phyloP scores from a whole-genome alignment of 192 early-diverging fungal species.

The Coemansia pectinata region DNA sequence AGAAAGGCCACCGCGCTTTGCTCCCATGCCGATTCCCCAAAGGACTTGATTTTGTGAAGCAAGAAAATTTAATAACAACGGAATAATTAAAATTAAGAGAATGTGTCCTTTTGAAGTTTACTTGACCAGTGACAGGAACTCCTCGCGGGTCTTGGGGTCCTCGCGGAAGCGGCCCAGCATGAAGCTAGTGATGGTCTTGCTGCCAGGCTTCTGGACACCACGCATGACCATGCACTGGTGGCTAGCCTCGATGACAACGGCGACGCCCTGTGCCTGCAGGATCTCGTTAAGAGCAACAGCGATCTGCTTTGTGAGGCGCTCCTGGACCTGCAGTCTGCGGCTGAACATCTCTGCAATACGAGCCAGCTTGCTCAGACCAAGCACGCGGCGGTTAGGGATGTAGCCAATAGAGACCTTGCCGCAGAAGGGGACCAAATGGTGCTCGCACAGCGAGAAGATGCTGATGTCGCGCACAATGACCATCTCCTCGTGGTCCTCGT shows the following conservation, averaged over 20 bases:
- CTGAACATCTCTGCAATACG: slow-evolving; percentile 99
- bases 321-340: slow-evolving; percentile 94
- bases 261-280: slow-evolving; percentile 93
- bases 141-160: slow-evolving; percentile 91
- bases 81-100: background rate
- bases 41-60: background rate
- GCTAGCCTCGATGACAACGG: slow-evolving; percentile 94
- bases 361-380: slow-evolving; percentile 96
- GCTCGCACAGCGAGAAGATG: slow-evolving; percentile 96
- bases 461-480: slow-evolving; percentile 98
- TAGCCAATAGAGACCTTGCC: slow-evolving; percentile 98
- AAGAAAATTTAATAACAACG: background rate
- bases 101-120: background rate
- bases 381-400: slow-evolving; percentile 91
- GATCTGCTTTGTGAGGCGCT: slow-evolving; percentile 97
- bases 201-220: slow-evolving; percentile 97
- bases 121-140: slow-evolving; percentile 85
- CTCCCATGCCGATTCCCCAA: background rate
- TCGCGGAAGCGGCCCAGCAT: slow-evolving; percentile 95
- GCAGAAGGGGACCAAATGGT: slow-evolving; percentile 97
- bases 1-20: background rate
- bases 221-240: slow-evolving; percentile 99
- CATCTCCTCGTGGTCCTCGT: slow-evolving; percentile 99
- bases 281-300: slow-evolving; percentile 88
- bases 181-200: slow-evolving; percentile 88